Conservation (phyloP, 1,139 yeast genomes). For the Waltiozyma sp. region DNA sequence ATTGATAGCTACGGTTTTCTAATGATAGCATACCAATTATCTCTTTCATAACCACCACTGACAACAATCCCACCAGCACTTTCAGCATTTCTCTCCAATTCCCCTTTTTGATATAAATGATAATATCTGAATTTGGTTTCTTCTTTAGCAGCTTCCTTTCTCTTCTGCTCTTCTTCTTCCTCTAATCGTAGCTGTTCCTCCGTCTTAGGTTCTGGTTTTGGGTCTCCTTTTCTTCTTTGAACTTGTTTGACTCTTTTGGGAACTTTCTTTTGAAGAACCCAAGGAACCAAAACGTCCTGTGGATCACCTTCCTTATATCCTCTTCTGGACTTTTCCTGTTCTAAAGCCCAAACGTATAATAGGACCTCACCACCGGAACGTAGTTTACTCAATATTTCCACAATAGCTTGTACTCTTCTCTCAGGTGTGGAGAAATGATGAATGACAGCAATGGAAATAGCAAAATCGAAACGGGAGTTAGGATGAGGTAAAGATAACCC, state of each 20-base stretch:
- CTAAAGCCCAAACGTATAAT: conserved; percentile 93
- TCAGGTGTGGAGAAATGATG: conserved; percentile 88
- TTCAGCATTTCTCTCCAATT: conserved; percentile 56
- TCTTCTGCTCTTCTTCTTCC: conserved; percentile 1
- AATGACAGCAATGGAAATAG: conserved; percentile 89
- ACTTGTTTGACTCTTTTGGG: conserved; percentile 7
- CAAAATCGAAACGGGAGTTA: conserved; percentile 62
- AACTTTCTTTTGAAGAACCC: conserved; percentile 46
- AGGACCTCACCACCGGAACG: conserved; percentile 55
- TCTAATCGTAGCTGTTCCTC: conserved; percentile 16
- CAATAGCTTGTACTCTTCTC: conserved; percentile 66
- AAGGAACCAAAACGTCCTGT: conserved; percentile 90
- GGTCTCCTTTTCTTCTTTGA: conserved; percentile 19
- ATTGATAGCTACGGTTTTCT: conserved; percentile 20
- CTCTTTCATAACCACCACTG: conserved; percentile 78
- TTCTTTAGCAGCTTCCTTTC: conserved; percentile 4
- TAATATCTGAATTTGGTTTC: conserved; percentile 70
- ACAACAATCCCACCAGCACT: conserved; percentile 59
- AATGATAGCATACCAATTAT: conserved; percentile 83
- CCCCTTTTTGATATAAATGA: conserved; percentile 78
- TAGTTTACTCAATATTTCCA: conserved; percentile 52
- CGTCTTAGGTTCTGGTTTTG: conserved; percentile 13
- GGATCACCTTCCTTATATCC: conserved; percentile 38
- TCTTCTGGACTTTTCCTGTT: conserved; percentile 58
- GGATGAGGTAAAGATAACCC: conserved; percentile 60